These are phyloP conservation scores for Agrocybe praecox DNA, from an alignment of 768 basidiomycete species.

Conservation along the genomic window DNA sequence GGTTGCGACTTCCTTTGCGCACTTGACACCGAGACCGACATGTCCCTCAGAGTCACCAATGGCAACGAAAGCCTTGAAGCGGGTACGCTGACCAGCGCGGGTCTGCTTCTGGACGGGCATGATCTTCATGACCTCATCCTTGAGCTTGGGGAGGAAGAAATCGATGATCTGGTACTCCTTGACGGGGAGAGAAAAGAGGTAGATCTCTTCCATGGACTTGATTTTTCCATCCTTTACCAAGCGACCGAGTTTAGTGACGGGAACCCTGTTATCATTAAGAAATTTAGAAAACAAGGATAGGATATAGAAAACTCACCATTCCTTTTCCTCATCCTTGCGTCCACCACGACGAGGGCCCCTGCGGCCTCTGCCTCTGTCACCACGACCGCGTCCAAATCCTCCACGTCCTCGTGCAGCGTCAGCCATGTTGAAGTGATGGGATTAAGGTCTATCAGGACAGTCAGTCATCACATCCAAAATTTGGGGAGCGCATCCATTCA, in stretches of 20 bases:
- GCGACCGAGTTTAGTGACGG: conserved; percentile 99
- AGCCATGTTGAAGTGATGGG: conserved; percentile 61
- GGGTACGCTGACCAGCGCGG: conserved; percentile 97
- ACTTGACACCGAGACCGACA: conserved; percentile 99
- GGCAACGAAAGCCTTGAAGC: conserved; percentile 99
- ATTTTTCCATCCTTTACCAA: conserved; percentile 99
- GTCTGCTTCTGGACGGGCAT: conserved; percentile 99
- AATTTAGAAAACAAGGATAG: background rate
- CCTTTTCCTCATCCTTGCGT: conserved; percentile 99
- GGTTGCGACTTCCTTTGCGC: conserved; percentile 99
- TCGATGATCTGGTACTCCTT: conserved; percentile 99
- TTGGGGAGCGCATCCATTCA: conserved; percentile 52
- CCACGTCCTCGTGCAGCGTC: conserved; percentile 75
- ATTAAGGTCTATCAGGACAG: conserved; percentile 17
- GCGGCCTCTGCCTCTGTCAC: conserved; percentile 87
- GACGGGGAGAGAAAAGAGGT: conserved; percentile 99
- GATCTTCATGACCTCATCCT: conserved; percentile 99
- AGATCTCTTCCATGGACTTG: conserved; percentile 99
- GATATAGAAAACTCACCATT: conserved; percentile 65
- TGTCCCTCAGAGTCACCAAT: conserved; percentile 99
- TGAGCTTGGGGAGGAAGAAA: conserved; percentile 98
- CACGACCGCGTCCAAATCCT: conserved; percentile 87
- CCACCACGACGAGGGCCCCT: conserved; percentile 93
- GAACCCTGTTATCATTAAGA: conserved; percentile 58
- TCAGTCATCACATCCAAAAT: conserved; percentile 42